phyloP scores from a whole-genome alignment of 176 grass and related monocot genomes.

The Poa pratensis region DNA sequence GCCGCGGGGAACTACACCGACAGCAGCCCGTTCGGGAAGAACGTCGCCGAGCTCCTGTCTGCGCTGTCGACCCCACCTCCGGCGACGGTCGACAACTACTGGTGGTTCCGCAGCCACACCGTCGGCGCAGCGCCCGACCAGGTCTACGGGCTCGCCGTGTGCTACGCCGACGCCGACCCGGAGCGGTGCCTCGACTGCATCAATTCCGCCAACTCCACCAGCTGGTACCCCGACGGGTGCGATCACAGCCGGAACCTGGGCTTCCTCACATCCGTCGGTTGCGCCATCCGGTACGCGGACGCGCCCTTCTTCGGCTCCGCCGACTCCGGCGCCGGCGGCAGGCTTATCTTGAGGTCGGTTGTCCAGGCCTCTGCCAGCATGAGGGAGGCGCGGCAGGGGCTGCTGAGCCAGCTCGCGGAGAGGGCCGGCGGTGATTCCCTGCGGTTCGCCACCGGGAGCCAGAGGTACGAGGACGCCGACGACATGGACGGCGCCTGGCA shows the following conservation, averaged over 20 bases:
- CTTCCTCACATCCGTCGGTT: not conserved
- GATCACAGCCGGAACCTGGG: no score
- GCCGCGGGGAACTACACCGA: no score
- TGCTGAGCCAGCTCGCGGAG: not conserved
- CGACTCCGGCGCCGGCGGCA: not conserved
- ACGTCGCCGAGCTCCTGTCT: not conserved
- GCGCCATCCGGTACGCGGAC: not conserved
- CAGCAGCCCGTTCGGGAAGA: not conserved
- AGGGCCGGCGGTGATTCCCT: not conserved
- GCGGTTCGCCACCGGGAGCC: not conserved
- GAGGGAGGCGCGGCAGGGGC: not conserved
- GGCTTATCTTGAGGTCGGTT: not conserved
- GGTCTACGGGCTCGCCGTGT: not conserved
- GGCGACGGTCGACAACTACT: not conserved
- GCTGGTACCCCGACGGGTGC: no score
- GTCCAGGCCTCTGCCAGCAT: not conserved
- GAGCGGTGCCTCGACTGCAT: not conserved
- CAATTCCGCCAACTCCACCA: no score
- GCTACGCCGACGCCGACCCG: not conserved
- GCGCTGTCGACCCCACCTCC: not conserved
- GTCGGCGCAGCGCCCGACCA: not conserved
- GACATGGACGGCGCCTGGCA: not conserved
- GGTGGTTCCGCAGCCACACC: constrained; percentile 16
- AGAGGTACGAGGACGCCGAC: no score
- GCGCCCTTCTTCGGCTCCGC: constrained; percentile 10